phyloP scores from a whole-genome alignment of 495 filamentous ascomycete species.

The Rostrohypoxylon terebratum region DNA sequence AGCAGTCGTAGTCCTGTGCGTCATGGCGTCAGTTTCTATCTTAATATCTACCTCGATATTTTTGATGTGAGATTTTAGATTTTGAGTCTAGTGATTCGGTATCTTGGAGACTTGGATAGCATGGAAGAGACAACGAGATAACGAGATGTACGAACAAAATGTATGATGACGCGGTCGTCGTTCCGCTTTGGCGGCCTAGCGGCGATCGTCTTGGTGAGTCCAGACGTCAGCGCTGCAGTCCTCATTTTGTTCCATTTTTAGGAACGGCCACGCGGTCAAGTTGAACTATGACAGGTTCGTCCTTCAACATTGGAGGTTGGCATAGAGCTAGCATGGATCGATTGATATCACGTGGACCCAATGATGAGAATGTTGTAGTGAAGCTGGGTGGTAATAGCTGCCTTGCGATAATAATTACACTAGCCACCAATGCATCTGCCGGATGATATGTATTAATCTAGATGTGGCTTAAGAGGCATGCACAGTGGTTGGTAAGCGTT shows the following conservation, averaged over 20 bases:
- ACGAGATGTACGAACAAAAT: conserved; percentile 70
- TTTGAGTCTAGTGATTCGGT: background rate
- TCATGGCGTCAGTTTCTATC: conserved; percentile 9
- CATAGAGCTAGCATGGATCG: background rate
- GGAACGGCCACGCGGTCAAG: conserved; percentile 10
- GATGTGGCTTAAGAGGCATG: conserved; percentile 14
- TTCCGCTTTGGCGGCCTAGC: conserved; percentile 61
- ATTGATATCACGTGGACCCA: background rate
- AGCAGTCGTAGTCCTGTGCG: conserved; percentile 86
- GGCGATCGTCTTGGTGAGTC: conserved; percentile 37
- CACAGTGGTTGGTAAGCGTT: background rate
- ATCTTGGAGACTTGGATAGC: background rate
- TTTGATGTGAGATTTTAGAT: conserved; percentile 4
- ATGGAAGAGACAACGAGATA: background rate
- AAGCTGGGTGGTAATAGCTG: background rate
- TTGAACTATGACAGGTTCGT: background rate
- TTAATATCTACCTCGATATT: background rate
- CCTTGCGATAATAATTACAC: background rate
- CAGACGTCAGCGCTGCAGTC: conserved; percentile 39
- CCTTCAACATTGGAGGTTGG: background rate
- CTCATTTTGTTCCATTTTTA: conserved; percentile 51
- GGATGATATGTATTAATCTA: conserved; percentile 12
- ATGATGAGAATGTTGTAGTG: background rate
- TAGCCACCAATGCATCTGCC: conserved; percentile 13
- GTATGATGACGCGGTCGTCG: conserved; percentile 79